These are phyloP conservation scores for Neurospora sp. DNA, from an alignment of 495 filamentous ascomycete genomes.

Conservation along the genomic window DNA sequence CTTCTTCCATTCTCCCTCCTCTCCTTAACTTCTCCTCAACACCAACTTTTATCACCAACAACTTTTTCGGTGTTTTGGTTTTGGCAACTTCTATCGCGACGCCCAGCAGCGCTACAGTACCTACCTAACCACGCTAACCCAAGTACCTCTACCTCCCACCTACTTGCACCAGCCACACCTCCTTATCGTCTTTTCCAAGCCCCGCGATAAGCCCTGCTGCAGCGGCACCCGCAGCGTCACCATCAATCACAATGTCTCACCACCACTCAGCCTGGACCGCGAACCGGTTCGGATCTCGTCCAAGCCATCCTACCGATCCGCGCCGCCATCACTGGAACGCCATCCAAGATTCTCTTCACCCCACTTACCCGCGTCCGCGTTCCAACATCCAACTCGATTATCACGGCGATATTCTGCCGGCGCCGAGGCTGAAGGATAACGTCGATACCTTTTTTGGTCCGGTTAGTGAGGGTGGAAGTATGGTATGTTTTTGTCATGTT, in stretches of 20 bases:
- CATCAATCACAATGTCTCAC: background rate
- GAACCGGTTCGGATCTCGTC: background rate
- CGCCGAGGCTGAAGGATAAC: background rate
- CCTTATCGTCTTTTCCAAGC: background rate
- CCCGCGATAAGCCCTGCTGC: background rate
- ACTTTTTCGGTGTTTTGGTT: background rate
- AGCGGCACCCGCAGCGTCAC: background rate
- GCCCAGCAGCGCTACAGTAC: background rate
- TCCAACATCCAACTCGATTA: background rate
- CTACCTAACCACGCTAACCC: background rate
- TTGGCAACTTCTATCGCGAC: background rate
- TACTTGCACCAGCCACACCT: background rate
- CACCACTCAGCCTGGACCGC: background rate
- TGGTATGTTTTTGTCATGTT: background rate
- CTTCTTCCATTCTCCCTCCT: background rate
- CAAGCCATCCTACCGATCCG: background rate
- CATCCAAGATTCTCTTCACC: background rate
- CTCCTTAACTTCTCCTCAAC: background rate
- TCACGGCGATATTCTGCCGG: background rate
- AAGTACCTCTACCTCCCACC: background rate
- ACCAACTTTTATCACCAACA: background rate
- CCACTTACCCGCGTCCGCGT: background rate
- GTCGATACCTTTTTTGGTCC: background rate
- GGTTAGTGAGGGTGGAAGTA: background rate
- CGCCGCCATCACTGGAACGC: background rate